Base-by-base conservation (phyloP, 2,329 filamentous ascomycete species). In the Aspergillus thermomutatus region DNA sequence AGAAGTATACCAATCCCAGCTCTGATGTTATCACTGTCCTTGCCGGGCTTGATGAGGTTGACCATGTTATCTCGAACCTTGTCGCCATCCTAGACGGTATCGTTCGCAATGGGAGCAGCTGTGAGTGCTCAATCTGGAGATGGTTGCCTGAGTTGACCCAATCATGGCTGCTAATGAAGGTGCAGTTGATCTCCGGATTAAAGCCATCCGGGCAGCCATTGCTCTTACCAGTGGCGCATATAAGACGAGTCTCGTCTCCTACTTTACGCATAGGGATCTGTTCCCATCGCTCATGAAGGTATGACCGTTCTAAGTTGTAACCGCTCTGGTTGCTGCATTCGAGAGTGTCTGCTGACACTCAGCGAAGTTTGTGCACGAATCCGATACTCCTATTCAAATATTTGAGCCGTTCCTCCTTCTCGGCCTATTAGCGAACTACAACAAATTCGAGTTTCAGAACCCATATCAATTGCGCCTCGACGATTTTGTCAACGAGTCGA, bases 391-490 rank as follows among this genome's bases (percentile, higher is more conserved):
- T 34, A 77, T 80, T 19, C 81, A 82, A 66, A 85, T 84, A 56
- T 83, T 91, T 46, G 84, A 90, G 57, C 89, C 93, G 0, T 92
- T 97, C 64, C 85, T 88, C 14, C 83, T 97, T 9, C 81, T 97
- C 21, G 93, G 93, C 11, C 81, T 97, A 3, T 80, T 99, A 53
- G 90, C 91, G 62, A 99, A 97, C 76, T 97, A 97, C 82, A 97
- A 99, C 82, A 99, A 97, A 74, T 99, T 99, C 69, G 94, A 99
- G 74, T 93, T 95, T 56, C 92, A 96, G 71, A 99, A 99, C 66
- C 93, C 93, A 0, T 99, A 99, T 67, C 89, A 94, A 66, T 79
- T 95, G 60, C 89, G 93, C 27, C 82, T 99, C 17, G 92, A 93
- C 66, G 92, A 97, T 72, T 97, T 97, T 74, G 91, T 97, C 67